These are phyloP conservation scores for Achaetomium macrosporum DNA, from an alignment of 2,329 filamentous ascomycete species.

Conservation along the genomic window DNA sequence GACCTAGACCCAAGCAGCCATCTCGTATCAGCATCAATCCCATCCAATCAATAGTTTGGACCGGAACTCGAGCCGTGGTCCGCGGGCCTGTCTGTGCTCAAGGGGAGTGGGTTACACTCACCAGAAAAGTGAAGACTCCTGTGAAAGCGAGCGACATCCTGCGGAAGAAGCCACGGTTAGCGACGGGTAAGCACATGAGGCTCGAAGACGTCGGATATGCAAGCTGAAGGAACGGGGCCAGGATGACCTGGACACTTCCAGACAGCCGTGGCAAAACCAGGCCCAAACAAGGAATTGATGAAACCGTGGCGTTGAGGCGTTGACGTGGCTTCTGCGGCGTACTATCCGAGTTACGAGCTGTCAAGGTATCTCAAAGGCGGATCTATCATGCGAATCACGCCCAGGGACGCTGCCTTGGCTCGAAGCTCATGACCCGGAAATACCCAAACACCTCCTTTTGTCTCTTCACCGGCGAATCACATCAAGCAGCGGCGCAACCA, in stretches of 20 bases:
- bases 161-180: constrained; percentile 21
- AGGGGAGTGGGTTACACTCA: constrained; percentile 37
- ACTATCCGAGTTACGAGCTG: neutral
- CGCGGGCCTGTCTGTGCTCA: constrained; percentile 15
- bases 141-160: constrained; percentile 74
- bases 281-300: constrained; percentile 22
- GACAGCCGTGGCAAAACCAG: constrained; percentile 24
- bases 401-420: too few relatives aligned
- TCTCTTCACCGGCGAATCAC: neutral
- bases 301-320: neutral
- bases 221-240: constrained; percentile 23
- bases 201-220: constrained; percentile 26
- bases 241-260: constrained; percentile 16
- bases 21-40: constrained; percentile 23
- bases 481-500: constrained; percentile 1
- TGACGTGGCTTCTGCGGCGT: neutral
- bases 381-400: too few relatives aligned
- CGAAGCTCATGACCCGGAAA: neutral
- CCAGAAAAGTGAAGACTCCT: constrained; percentile 83
- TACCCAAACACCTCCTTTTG: neutral
- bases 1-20: constrained; percentile 40
- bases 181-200: constrained; percentile 24
- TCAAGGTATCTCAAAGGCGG: neutral
- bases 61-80: constrained; percentile 11
- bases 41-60: constrained; percentile 21